A percentile compares a stretch with the other conserved stretches of the same genome.
phyloP scores from a whole-genome alignment of 2,329 filamentous ascomycete species.

The Moelleriella libera region DNA sequence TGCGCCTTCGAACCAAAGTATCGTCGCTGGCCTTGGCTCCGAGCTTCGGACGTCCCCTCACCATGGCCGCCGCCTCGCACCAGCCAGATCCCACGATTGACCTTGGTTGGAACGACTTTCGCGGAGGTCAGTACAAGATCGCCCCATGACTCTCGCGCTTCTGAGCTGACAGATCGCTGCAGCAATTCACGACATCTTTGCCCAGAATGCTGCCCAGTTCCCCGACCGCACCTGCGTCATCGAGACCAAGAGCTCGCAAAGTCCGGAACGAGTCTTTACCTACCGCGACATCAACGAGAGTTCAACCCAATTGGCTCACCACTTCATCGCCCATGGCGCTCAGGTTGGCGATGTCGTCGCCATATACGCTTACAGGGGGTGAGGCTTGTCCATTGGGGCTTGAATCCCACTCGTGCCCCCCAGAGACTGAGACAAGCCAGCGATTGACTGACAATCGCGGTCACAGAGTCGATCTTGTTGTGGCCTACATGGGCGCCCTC shows the following conservation, averaged over 20 bases:
- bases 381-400: too few species aligned
- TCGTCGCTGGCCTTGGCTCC: too few species aligned
- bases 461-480: constrained; percentile 20
- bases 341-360: too few species aligned
- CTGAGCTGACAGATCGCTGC: too few species aligned
- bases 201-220: constrained; percentile 48
- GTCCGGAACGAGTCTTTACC: constrained; percentile 53
- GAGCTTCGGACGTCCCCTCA: too few species aligned
- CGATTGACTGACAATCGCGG: background rate
- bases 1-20: too few species aligned
- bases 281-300: constrained; percentile 62
- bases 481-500: constrained; percentile 58
- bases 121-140: constrained; percentile 18
- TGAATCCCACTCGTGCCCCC: background rate
- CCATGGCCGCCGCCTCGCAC: too few species aligned
- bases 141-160: too few species aligned
- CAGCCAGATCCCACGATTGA: constrained; percentile 50
- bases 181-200: constrained; percentile 56
- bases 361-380: constrained; percentile 13
- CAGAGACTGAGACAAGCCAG: constrained; percentile 30
- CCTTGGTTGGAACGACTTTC: constrained; percentile 53
- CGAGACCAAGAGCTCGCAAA: constrained; percentile 28
- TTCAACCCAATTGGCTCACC: constrained; percentile 48
- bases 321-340: constrained; percentile 42
- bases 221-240: constrained; percentile 43